Percentiles rank a stretch among this genome's conserved stretches.
phyloP scores from a whole-genome alignment of 352 stramenopile species.

The Aphanomyces euteiches region DNA sequence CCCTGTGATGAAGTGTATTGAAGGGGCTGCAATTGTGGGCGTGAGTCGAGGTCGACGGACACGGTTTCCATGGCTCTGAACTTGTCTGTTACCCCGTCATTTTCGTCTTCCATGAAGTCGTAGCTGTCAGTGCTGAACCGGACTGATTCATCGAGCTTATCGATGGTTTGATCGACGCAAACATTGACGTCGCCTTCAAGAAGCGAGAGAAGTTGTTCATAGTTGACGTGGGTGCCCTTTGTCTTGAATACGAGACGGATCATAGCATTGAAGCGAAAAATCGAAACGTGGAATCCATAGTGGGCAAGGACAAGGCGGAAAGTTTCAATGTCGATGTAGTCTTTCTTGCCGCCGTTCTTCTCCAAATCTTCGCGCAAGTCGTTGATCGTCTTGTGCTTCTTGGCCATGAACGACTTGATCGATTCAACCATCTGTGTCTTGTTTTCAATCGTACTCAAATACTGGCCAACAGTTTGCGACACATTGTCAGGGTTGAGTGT shows the following conservation, averaged over 20 bases:
- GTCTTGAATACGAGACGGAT: constrained; percentile 25
- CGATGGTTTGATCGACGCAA: constrained; percentile 22
- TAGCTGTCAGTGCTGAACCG: background rate
- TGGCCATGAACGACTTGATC: constrained; percentile 8
- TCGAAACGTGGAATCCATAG: constrained; percentile 20
- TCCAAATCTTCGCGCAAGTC: constrained; percentile 14
- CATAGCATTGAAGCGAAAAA: constrained; percentile 26
- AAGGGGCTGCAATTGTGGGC: background rate
- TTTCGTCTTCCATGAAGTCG: constrained; percentile 16
- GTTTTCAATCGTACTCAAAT: constrained; percentile 22
- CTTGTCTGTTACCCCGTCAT: background rate
- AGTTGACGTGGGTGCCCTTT: constrained; percentile 20
- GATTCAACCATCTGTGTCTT: constrained; percentile 19
- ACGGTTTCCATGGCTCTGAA: background rate
- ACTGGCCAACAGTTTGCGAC: constrained; percentile 2
- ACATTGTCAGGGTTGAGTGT: constrained; percentile 23
- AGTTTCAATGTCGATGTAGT: constrained; percentile 24
- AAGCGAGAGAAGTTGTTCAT: constrained; percentile 14
- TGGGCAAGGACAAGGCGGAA: constrained; percentile 11
- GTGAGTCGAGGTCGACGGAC: background rate
- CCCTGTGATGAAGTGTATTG: background rate
- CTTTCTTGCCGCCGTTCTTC: constrained; percentile 11
- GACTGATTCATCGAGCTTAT: background rate
- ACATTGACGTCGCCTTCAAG: constrained; percentile 20
- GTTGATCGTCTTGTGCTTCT: constrained; percentile 13